Evolutionary conservation across 1,284 basidiomycete genomes (phyloP).

Genomic region (Melampsora americana): DNA sequence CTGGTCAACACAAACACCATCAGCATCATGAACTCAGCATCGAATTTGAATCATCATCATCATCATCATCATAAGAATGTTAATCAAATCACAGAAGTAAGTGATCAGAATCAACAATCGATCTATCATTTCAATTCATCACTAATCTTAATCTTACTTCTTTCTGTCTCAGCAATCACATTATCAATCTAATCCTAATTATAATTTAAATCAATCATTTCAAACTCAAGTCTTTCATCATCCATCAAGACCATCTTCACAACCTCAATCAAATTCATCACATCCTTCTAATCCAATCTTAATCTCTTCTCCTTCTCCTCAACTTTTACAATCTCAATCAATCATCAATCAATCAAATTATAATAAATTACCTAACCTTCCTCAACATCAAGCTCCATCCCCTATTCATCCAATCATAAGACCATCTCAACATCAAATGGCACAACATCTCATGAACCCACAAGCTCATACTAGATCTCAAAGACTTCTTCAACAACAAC

Average conservation of each 20-base stretch:
- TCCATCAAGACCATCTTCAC: neutral
- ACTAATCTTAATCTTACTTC: too few relatives aligned
- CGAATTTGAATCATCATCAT: too few relatives aligned
- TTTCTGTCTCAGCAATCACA: too few relatives aligned
- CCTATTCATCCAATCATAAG: slow-evolving; percentile 15
- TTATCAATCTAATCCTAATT: neutral
- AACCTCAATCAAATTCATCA: neutral
- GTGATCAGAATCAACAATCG: too few relatives aligned
- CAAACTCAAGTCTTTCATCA: neutral
- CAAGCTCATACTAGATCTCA: slow-evolving; percentile 38
- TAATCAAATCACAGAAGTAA: too few relatives aligned
- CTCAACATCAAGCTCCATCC: neutral
- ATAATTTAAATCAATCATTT: neutral
- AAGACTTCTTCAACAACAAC: slow-evolving; percentile 15
- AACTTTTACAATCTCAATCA: neutral
- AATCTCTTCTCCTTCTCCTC: neutral
- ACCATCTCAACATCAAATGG: slow-evolving; percentile 40
- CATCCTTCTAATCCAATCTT: neutral
- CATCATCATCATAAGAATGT: too few relatives aligned
- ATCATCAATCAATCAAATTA: neutral
- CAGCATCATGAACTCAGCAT: too few relatives aligned
- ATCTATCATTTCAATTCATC: too few relatives aligned
- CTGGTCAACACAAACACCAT: too few relatives aligned
- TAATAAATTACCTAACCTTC: neutral
- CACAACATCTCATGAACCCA: slow-evolving; percentile 33